A percentile compares a stretch with the other conserved stretches of the same genome.
These are phyloP conservation scores for Penicillium soppii DNA, from an alignment of 495 filamentous ascomycete genomes.

Conservation along the genomic window DNA sequence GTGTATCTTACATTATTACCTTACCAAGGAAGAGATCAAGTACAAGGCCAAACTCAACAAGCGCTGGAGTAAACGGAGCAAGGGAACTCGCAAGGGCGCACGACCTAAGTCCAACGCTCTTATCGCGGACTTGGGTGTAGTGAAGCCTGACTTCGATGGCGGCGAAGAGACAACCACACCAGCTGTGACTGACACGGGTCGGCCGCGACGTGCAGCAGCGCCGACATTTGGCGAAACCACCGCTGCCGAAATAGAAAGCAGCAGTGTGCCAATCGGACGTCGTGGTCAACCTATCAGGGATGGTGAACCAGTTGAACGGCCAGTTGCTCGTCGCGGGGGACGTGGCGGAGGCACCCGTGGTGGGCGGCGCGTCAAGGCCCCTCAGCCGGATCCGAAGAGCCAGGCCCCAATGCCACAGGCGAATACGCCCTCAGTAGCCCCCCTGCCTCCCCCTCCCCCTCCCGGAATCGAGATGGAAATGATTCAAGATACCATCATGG, in stretches of 20 bases:
- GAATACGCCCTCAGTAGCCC: conserved; percentile 22
- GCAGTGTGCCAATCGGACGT: conserved; percentile 33
- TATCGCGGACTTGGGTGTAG: conserved; percentile 68
- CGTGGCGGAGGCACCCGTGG: conserved; percentile 42
- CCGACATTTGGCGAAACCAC: conserved; percentile 69
- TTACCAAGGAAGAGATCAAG: conserved; percentile 81
- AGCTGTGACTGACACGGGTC: conserved; percentile 64
- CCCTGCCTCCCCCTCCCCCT: conserved; percentile 11
- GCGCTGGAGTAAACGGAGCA: conserved; percentile 64
- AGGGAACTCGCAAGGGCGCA: conserved; percentile 46
- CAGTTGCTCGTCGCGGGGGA: conserved; percentile 47
- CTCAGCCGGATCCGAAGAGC: conserved; percentile 31
- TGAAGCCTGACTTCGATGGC: conserved; percentile 55
- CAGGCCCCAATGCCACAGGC: conserved; percentile 23
- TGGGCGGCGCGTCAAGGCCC: conserved; percentile 35
- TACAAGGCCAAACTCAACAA: conserved; percentile 80
- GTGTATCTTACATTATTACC: conserved; percentile 94
- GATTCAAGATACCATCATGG: conserved; percentile 26
- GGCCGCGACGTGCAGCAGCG: conserved; percentile 67
- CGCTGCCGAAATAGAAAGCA: conserved; percentile 50
- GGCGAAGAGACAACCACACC: conserved; percentile 52
- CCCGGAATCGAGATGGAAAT: conserved; percentile 35
- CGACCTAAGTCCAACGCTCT: conserved; percentile 74
- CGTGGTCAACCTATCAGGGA: conserved; percentile 47
- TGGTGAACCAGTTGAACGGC: conserved; percentile 57